Conservation (phyloP, 2,329 filamentous ascomycete species). For the Diaporthe helianthi region DNA sequence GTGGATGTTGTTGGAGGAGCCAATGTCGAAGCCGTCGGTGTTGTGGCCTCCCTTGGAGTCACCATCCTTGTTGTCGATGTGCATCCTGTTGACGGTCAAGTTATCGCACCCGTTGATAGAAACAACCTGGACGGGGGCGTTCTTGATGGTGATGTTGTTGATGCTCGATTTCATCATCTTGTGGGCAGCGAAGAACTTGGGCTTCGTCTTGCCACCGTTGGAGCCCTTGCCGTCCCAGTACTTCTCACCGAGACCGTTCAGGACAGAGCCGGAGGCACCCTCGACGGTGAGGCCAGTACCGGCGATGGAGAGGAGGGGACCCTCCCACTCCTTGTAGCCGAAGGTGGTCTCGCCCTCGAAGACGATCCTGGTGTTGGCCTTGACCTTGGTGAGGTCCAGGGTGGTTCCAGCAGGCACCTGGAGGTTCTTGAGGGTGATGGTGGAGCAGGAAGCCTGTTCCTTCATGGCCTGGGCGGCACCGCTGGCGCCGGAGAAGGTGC, state of each 20-base stretch:
- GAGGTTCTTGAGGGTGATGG: conserved; percentile 59
- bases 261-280: conserved; percentile 57
- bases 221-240: conserved; percentile 68
- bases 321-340: conserved; percentile 69
- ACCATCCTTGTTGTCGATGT: conserved; percentile 64
- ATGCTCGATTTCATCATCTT: conserved; percentile 56
- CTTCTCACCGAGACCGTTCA: conserved; percentile 62
- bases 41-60: conserved; percentile 54
- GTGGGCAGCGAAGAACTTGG: conserved; percentile 65
- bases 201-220: conserved; percentile 67
- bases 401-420: conserved; percentile 64
- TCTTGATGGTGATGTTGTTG: conserved; percentile 56
- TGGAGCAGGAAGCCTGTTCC: conserved; percentile 57
- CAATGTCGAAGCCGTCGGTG: conserved; percentile 62
- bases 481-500: conserved; percentile 62
- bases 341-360: conserved; percentile 72
- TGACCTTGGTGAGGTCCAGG: conserved; percentile 61
- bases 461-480: conserved; percentile 48
- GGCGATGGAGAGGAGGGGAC: conserved; percentile 66
- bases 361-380: conserved; percentile 56
- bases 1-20: conserved; percentile 52
- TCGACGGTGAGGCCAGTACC: conserved; percentile 62
- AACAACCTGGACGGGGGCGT: conserved; percentile 62
- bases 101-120: conserved; percentile 50
- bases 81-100: conserved; percentile 56